Percentiles rank a stretch among this genome's conserved stretches.
These are phyloP conservation scores for Xylariaceae sp. DNA, from an alignment of 2,329 filamentous ascomycete genomes.

Conservation along the genomic window DNA sequence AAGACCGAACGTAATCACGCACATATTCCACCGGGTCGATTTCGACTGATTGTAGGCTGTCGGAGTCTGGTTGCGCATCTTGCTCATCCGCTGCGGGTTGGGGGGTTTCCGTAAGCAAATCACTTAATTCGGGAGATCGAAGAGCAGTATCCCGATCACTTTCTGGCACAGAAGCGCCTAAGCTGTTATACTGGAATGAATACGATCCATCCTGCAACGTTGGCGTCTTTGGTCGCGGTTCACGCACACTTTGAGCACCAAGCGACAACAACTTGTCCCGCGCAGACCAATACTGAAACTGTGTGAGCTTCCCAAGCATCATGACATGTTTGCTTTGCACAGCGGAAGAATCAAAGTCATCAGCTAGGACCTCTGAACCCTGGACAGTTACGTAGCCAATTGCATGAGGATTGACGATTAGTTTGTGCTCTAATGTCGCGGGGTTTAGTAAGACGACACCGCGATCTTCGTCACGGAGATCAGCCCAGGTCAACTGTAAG, in stretches of 20 bases:
- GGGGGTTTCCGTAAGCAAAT: not conserved
- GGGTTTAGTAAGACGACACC: conserved; percentile 33
- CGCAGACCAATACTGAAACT: conserved; percentile 27
- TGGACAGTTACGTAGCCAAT: conserved; percentile 27
- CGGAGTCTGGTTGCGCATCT: not conserved
- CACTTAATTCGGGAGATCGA: not conserved
- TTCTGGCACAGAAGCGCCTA: conserved; percentile 24
- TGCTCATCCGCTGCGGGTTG: not conserved
- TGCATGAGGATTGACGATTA: conserved; percentile 30
- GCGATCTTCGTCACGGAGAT: conserved; percentile 29
- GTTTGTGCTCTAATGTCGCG: conserved; percentile 28
- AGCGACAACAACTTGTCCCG: conserved; percentile 29
- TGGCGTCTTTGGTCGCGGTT: conserved; percentile 23
- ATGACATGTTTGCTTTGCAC: conserved; percentile 32
- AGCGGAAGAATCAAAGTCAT: conserved; percentile 13
- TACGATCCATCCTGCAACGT: conserved; percentile 5
- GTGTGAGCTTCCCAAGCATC: conserved; percentile 29
- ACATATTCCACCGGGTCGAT: conserved; percentile 17
- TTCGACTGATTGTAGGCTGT: conserved; percentile 1
- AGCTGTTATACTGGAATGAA: conserved; percentile 1
- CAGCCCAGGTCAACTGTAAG: conserved; percentile 34
- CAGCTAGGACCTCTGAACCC: conserved; percentile 24
- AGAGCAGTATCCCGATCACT: conserved; percentile 20
- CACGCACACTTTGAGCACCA: conserved; percentile 30
- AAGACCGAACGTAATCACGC: conserved; percentile 20